phyloP scores from a whole-genome alignment of 768 basidiomycete genomes.

The Scleroderma citrinum region DNA sequence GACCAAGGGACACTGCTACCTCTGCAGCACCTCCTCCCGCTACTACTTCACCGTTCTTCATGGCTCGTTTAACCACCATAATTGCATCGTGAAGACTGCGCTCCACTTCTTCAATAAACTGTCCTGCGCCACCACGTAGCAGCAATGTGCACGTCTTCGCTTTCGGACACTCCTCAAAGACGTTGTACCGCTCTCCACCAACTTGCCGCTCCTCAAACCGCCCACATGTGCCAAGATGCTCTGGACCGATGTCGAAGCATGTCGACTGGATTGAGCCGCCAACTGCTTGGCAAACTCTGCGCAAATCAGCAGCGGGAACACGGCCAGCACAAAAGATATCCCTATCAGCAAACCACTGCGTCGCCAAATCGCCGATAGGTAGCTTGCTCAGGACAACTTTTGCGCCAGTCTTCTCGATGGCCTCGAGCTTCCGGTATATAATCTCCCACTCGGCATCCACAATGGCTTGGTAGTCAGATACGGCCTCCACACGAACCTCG shows the following conservation, averaged over 20 bases:
- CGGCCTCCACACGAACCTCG: conserved; percentile 93
- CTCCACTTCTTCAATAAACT: conserved; percentile 98
- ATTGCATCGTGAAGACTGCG: conserved; percentile 96
- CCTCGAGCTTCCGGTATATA: conserved; percentile 94
- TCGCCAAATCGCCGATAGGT: conserved; percentile 96
- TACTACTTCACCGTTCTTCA: conserved; percentile 93
- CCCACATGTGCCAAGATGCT: conserved; percentile 94
- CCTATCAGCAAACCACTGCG: conserved; percentile 98
- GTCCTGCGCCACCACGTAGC: conserved; percentile 94
- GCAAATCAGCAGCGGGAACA: conserved; percentile 83
- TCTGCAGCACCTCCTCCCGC: conserved; percentile 97
- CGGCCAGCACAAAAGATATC: conserved; percentile 99
- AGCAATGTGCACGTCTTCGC: conserved; percentile 95
- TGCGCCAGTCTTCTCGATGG: conserved; percentile 93
- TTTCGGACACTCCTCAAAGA: conserved; percentile 89
- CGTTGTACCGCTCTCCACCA: conserved; percentile 93
- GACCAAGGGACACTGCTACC: conserved; percentile 38
- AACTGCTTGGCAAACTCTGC: conserved; percentile 91
- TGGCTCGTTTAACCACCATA: conserved; percentile 98
- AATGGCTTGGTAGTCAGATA: conserved; percentile 97
- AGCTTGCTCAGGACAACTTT: conserved; percentile 97
- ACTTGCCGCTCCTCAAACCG: conserved; percentile 92
- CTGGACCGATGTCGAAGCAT: conserved; percentile 82
- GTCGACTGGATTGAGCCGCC: conserved; percentile 95
- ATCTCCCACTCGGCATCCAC: conserved; percentile 99